Percentiles rank a stretch among this genome's conserved stretches.
Evolutionary conservation across 1,284 basidiomycete species (phyloP).

Genomic region (Ganoderma boninense): DNA sequence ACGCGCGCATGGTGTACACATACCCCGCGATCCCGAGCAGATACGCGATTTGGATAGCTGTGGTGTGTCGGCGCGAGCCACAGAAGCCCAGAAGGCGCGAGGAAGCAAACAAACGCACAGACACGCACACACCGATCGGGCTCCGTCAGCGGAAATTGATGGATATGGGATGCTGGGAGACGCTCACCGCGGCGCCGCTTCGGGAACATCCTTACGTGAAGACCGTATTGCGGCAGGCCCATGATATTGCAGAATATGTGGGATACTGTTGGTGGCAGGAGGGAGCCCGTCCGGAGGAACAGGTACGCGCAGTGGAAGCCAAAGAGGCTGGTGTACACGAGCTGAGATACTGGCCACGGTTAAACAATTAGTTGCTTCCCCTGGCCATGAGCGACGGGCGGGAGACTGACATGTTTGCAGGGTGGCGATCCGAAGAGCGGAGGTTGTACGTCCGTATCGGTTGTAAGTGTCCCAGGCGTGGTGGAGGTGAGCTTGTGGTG

Average conservation of each 20-base stretch:
- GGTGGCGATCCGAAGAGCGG: constrained; percentile 70
- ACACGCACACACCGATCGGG: constrained; percentile 2
- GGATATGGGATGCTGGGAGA: background rate
- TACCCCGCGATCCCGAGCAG: constrained; percentile 42
- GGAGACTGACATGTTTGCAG: constrained; percentile 63
- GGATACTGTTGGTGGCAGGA: constrained; percentile 69
- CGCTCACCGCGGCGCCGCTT: constrained; percentile 39
- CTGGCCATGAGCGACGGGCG: background rate
- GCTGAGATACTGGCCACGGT: constrained; percentile 75
- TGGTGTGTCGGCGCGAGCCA: background rate
- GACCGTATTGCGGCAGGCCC: constrained; percentile 76
- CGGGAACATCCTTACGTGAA: constrained; percentile 45
- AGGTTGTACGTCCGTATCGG: constrained; percentile 66
- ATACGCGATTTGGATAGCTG: constrained; percentile 43
- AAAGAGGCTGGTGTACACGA: constrained; percentile 90
- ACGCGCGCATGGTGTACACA: constrained; percentile 41
- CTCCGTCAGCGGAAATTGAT: constrained; percentile 14
- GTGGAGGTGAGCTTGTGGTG: constrained; percentile 82
- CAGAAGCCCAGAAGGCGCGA: background rate
- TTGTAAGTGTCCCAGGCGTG: constrained; percentile 90
- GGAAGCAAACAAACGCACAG: constrained; percentile 2
- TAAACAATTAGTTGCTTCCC: background rate
- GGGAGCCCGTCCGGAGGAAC: constrained; percentile 81
- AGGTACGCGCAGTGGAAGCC: constrained; percentile 91
- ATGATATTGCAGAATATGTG: constrained; percentile 96